These are phyloP conservation scores for Candida glaebosa DNA, from an alignment of 805 yeast species.

Conservation along the genomic window DNA sequence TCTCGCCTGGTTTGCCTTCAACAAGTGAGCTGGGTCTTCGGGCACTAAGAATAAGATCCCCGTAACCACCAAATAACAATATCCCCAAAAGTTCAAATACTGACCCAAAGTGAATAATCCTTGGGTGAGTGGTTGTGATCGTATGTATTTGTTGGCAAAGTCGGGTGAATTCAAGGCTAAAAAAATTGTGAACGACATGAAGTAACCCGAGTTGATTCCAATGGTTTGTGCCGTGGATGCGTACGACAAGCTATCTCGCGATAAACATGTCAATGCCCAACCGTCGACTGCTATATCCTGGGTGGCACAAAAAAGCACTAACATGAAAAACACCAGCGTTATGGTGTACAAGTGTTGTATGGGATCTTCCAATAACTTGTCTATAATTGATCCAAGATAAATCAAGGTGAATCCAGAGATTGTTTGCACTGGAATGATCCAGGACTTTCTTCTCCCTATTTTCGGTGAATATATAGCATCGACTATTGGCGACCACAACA, in stretches of 20 bases:
- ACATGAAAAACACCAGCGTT: conserved; percentile 67
- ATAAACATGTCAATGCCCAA: conserved; percentile 90
- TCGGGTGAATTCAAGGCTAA: conserved; percentile 88
- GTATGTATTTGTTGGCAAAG: conserved; percentile 81
- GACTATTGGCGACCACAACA: conserved; percentile 94
- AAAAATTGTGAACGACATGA: conserved; percentile 86
- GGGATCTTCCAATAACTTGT: conserved; percentile 48
- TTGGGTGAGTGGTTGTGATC: conserved; percentile 53
- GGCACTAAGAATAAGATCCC: conserved; percentile 56
- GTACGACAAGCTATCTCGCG: conserved; percentile 73
- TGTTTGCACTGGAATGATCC: conserved; percentile 92
- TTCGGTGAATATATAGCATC: conserved; percentile 72
- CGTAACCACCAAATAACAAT: conserved; percentile 67
- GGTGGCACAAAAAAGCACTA: conserved; percentile 90
- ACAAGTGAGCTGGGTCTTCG: conserved; percentile 64
- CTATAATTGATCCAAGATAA: conserved; percentile 58
- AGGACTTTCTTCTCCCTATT: conserved; percentile 81
- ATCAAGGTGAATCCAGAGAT: conserved; percentile 70
- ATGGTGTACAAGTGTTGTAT: conserved; percentile 48
- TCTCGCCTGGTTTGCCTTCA: conserved; percentile 26
- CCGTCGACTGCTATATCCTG: conserved; percentile 99
- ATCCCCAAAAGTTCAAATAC: conserved; percentile 77
- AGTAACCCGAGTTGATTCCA: conserved; percentile 92
- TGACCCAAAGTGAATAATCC: conserved; percentile 73
- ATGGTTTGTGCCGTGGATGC: conserved; percentile 98